These are phyloP conservation scores for Vaccinium darrowii DNA, from an alignment of 148 eudicot species.

Conservation along the genomic window DNA sequence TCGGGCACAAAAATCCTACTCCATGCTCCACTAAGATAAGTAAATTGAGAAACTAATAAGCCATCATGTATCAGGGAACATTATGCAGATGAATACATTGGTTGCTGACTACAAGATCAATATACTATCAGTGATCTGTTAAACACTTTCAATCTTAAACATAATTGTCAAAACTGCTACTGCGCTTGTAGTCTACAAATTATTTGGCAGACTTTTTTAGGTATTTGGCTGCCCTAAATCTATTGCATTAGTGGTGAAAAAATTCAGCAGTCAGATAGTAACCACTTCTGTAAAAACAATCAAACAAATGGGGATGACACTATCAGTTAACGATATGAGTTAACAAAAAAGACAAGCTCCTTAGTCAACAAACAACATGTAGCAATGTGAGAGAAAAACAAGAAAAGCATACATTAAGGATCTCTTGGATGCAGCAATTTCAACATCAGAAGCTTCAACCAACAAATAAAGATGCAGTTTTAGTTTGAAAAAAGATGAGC, in stretches of 20 bases:
- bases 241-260: not conserved
- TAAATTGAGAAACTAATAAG: not conserved
- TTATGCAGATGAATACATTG: not conserved
- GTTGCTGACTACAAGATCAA: not conserved
- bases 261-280: not conserved
- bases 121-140: not conserved
- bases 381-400: not conserved
- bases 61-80: not conserved
- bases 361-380: not conserved
- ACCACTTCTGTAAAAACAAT: not conserved
- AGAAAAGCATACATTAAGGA: not conserved
- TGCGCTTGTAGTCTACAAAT: slow-evolving; percentile 1
- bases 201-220: not conserved
- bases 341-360: not conserved
- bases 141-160: not conserved
- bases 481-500: not conserved
- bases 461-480: not conserved
- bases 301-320: not conserved
- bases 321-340: not conserved
- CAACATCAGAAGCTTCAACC: not conserved
- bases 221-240: not conserved
- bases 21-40: not conserved
- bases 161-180: not conserved
- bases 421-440: slow-evolving; percentile 3
- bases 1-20: not conserved